Evolutionary conservation across 306 rosid genomes (phyloP), one percentile per base, ranked within the genome.

Genomic region (Ormosia emarginata): DNA sequence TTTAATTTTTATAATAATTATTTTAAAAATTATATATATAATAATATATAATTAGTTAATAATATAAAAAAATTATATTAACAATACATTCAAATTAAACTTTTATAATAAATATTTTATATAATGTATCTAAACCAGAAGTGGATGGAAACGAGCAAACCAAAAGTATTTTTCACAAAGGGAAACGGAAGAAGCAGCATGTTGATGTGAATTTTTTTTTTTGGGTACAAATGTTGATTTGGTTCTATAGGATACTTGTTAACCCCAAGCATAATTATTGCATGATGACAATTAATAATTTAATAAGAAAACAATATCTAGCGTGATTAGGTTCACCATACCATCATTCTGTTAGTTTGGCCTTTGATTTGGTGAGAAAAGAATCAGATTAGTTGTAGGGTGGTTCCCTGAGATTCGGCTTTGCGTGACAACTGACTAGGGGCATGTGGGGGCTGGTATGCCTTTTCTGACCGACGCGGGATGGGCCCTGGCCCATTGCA

Each of bases 301-400:
- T 3, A 34, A 63, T 68, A 53, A 15, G 39, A 49, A 79, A 59
- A n/a, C 55, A 66, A 41, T 66, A 62, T 43, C 43, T 12, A 32
- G 71, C 74, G 83, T 24, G 82, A 46, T 85, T 86, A 62, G 88
- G 84, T 81, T 75, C 76, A 71, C 36, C 7, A 8, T 82, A n/a
- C 34, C 65, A 83, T 83, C 76, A 78, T 71, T 83, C 57, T 78
- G 77, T 66, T 64, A 70, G 15, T 4, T 7, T 17, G 34, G 63
- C 9, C 3, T 34, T 39, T 46, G 61, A 63, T 63, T 39, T 49
- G 85, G 72, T 70, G 61, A 75, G 13, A 56, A 73, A 65, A 33
- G 64, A 80, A 79, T 47, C 8, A 8, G 70, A 85, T 88, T 83
- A 32, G 86, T 64, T 76, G 73, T 62, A 44, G 52, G 3, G 66